Base-by-base conservation (phyloP, 306 rosid species). In the Begonia fuchsioides region DNA sequence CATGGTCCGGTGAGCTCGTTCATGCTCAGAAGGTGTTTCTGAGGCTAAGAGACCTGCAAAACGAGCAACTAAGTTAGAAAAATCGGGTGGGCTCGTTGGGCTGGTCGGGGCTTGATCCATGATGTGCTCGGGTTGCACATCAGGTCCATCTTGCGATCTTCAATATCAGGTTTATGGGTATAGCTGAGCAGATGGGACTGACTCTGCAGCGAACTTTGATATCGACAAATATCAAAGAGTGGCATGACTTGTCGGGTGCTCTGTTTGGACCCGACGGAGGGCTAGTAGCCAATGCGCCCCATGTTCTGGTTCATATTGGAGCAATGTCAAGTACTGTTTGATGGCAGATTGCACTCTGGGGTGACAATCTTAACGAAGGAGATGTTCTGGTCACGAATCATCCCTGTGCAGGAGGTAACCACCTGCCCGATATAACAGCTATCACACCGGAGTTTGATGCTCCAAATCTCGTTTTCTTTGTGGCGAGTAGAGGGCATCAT, bases 181-280 rank as follows among this genome's bases (percentile, higher is more conserved):
- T 88, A 72, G 97, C 97, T 2, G 97, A 88, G 72, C 97, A 88
- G 70, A 88, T 88, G 95, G 97, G 94, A 68, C 76, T 95, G 72
- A 84, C 97, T 47, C 71, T 88, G 38, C 97, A 88, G 64, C 74
- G 93, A 73, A 88, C 95, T 54, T 88, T 95, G n/a, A 88, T 88
- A 57, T 88, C 95, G 17, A 83, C 97, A 32, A 88, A 88, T 60
- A 88, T 88, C 63, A 88, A 88, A 70, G 97, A 88, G 66, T 73
- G 93, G 39, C 93, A 83, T 48, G 95, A 88, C 72, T 88, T 88
- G 72, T 88, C 97, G 10, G 83, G 95, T 70, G 97, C 97, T 40
- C 78, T 88, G 44, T 88, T 88, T 65, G 95, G 80, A 68, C 95
- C 95, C 51, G 80, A 60, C 40, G 97, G 97, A 51, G 97, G 95